Percentiles rank a stretch among this genome's conserved stretches.
Evolutionary conservation across 208 protist species (phyloP).

Genomic region (Wallacemonas collosoma): DNA sequence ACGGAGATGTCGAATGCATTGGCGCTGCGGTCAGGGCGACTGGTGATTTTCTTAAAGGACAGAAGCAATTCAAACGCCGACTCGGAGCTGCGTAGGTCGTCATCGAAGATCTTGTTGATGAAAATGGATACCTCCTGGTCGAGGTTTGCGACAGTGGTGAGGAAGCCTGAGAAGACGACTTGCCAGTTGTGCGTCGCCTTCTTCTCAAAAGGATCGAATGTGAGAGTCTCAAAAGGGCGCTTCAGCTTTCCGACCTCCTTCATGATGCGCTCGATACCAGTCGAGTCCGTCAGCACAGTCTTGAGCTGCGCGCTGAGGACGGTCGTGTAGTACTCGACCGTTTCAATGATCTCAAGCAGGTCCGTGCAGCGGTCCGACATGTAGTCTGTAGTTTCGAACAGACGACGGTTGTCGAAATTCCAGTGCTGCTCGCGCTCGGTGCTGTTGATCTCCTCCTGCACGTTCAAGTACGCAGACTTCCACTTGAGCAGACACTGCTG

Average conservation of each 20-base stretch:
- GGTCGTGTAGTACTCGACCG: slow-evolving; percentile 96
- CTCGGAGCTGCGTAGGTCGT: slow-evolving; percentile 97
- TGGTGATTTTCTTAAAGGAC: slow-evolving; percentile 96
- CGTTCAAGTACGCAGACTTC: slow-evolving; percentile 93
- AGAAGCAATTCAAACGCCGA: slow-evolving; percentile 97
- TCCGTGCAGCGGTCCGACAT: slow-evolving; percentile 96
- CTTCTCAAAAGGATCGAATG: slow-evolving; percentile 97
- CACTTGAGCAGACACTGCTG: slow-evolving; percentile 94
- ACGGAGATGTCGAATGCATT: slow-evolving; percentile 90
- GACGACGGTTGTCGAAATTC: slow-evolving; percentile 97
- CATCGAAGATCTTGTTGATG: slow-evolving; percentile 98
- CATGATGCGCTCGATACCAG: slow-evolving; percentile 96
- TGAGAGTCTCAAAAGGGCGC: slow-evolving; percentile 93
- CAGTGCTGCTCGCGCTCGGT: slow-evolving; percentile 95
- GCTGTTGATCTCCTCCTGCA: slow-evolving; percentile 96
- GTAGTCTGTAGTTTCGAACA: slow-evolving; percentile 98
- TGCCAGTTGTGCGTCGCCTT: slow-evolving; percentile 91
- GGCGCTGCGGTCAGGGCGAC: slow-evolving; percentile 69
- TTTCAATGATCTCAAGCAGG: slow-evolving; percentile 93
- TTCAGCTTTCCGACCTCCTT: slow-evolving; percentile 95
- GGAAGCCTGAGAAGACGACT: slow-evolving; percentile 93
- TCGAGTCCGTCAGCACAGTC: slow-evolving; percentile 96
- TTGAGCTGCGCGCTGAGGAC: slow-evolving; percentile 97
- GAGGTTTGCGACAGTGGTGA: slow-evolving; percentile 91
- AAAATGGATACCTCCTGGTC: slow-evolving; percentile 95